These are phyloP conservation scores for Cylindrotheca closterium DNA, from an alignment of 108 stramenopile genomes.

Conservation along the genomic window DNA sequence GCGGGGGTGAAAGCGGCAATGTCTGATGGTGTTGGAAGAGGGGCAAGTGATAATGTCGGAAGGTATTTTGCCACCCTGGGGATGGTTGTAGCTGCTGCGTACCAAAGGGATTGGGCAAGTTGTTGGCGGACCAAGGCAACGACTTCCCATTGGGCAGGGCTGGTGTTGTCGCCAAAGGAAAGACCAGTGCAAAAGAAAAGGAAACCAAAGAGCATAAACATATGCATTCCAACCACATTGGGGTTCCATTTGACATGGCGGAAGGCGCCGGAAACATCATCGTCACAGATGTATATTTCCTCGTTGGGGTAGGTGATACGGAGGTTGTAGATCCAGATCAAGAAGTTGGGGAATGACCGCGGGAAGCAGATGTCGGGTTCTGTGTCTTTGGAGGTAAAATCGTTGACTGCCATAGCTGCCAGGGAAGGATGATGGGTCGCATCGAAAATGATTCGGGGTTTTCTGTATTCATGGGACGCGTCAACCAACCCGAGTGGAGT, in stretches of 20 bases:
- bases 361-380: slow-evolving; percentile 6
- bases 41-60: neutral
- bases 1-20: neutral
- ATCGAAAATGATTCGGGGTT: slow-evolving; percentile 7
- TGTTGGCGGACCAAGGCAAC: neutral
- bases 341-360: neutral
- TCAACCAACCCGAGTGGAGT: slow-evolving; percentile 10
- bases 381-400: slow-evolving; percentile 15
- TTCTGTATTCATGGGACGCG: neutral
- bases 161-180: slow-evolving; percentile 10
- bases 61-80: neutral
- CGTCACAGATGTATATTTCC: neutral
- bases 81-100: neutral
- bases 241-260: slow-evolving; percentile 12
- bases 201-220: neutral
- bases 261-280: slow-evolving; percentile 6
- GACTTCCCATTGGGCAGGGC: slow-evolving; percentile 10
- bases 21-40: neutral
- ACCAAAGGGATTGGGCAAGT: slow-evolving; percentile 4
- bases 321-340: slow-evolving; percentile 11
- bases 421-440: neutral
- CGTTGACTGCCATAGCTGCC: slow-evolving; percentile 4
- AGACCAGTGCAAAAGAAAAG: slow-evolving; percentile 7
- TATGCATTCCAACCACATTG: slow-evolving; percentile 4
- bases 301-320: slow-evolving; percentile 7